Evolutionary conservation across 345 rosid species (phyloP), one percentile per base, ranked within the genome.

Genomic region (Conringia planisiliqua): DNA sequence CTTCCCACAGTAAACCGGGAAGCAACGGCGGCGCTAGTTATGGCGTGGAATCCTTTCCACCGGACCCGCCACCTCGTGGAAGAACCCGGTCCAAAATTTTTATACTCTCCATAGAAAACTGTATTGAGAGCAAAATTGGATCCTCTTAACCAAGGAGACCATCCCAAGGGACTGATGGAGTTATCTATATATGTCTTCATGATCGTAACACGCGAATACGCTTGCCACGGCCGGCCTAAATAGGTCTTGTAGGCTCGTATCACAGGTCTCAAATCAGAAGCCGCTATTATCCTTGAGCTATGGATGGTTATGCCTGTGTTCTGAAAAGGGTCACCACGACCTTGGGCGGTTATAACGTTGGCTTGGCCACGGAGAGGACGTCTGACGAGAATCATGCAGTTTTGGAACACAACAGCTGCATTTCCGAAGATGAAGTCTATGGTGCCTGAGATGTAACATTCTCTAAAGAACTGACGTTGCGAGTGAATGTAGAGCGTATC

Each of bases 391-490:
- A 92, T 90, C 32, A 84, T 68, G 47, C 88, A 92, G 20, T 82
- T 90, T 14, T 92, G 98, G 50, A 92, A 82, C 27, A 92, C 93
- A 0, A 84, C 98, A 0, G 98, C 96, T 5, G 96, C 98, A 26
- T 92, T 92, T 4, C 96, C 98, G 6, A 92, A 92, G 40, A 92
- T 90, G 79, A 92, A 87, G 70, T 92, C 98, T 3, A 92, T 72
- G 9, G 98, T 92, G 65, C 98, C 98, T 51, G 83, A 90, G 54
- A 92, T 82, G 79, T 87, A 85, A 55, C 98, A 92, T 73, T 83
- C 86, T 27, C 85, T 72, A 72, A 73, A 92, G 85, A 92, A 92
- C 67, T 92, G 98, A 2, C 98, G 83, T 55, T 92, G 98, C 2
- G 98, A 90, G 67, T 86, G 95, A 62, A 86, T 91, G 68, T 87